A percentile compares a stretch with the other conserved stretches of the same genome.
Evolutionary conservation across 1,284 basidiomycete species (phyloP).

Genomic region (Apiotrichum laibachii): DNA sequence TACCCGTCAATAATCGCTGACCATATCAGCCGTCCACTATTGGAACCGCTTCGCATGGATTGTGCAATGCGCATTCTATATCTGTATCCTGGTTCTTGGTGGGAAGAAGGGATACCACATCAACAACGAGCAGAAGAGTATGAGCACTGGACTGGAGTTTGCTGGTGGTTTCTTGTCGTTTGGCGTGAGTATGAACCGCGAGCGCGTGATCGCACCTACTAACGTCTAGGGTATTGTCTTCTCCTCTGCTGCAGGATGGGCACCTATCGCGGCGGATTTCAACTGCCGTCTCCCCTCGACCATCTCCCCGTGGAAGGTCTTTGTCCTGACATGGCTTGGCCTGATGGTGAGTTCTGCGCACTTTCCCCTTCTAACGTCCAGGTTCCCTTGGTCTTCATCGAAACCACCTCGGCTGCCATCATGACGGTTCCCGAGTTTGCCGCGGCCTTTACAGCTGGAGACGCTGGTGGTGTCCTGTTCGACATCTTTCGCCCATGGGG

Average conservation of each 20-base stretch:
- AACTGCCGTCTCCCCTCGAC: constrained; percentile 58
- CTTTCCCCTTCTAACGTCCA: constrained; percentile 32
- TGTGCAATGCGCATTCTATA: constrained; percentile 58
- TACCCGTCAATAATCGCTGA: too few relatives aligned
- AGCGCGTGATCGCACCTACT: not conserved
- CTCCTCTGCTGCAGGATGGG: constrained; percentile 56
- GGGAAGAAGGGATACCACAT: not conserved
- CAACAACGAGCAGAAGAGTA: constrained; percentile 25
- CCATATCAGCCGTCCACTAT: constrained; percentile 55
- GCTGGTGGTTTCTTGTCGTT: constrained; percentile 56
- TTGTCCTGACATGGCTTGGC: constrained; percentile 60
- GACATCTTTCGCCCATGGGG: constrained; percentile 37
- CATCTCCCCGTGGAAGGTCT: constrained; percentile 56
- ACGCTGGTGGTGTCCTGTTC: constrained; percentile 55
- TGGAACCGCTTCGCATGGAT: constrained; percentile 67
- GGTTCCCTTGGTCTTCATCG: constrained; percentile 55
- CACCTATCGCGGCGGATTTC: constrained; percentile 54
- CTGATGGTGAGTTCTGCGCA: constrained; percentile 48
- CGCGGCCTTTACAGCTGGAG: constrained; percentile 55
- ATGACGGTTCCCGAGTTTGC: constrained; percentile 60
- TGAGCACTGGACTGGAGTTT: constrained; percentile 54
- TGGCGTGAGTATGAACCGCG: constrained; percentile 42
- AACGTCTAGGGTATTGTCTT: constrained; percentile 56
- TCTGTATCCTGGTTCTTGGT: constrained; percentile 56
- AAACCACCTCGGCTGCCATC: constrained; percentile 57